phyloP scores from a whole-genome alignment of 1,139 yeast genomes.

The Blastobotrys elegans region DNA sequence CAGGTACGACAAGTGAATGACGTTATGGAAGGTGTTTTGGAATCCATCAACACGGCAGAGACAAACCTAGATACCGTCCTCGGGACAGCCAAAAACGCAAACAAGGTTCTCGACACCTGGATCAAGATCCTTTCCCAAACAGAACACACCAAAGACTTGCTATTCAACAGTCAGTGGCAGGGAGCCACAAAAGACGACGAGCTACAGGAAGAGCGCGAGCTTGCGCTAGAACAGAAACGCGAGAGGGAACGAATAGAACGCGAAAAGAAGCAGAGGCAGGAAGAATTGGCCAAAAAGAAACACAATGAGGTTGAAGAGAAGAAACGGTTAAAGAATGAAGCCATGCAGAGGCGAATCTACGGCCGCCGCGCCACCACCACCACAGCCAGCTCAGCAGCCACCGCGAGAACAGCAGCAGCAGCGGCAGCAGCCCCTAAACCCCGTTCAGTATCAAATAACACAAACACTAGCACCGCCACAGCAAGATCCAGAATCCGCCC shows the following conservation, averaged over 20 bases:
- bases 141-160: constrained; percentile 32
- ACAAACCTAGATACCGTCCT: constrained; percentile 24
- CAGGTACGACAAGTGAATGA: constrained; percentile 27
- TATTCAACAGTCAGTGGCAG: constrained; percentile 31
- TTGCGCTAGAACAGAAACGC: constrained; percentile 19
- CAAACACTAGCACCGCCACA: neutral
- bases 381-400: neutral
- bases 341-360: constrained; percentile 22
- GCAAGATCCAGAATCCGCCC: neutral
- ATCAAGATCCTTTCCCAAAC: constrained; percentile 34
- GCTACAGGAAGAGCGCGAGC: constrained; percentile 23
- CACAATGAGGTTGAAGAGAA: constrained; percentile 20
- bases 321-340: constrained; percentile 19
- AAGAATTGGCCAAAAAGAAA: constrained; percentile 18
- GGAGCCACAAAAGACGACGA: constrained; percentile 31
- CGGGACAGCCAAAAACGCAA: constrained; percentile 29
- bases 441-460: neutral
- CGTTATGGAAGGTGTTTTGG: constrained; percentile 24
- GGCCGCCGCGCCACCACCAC: constrained; percentile 19
- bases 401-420: neutral
- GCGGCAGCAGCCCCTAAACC: neutral
- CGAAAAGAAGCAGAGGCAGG: constrained; percentile 20
- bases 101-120: constrained; percentile 33
- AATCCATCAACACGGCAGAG: constrained; percentile 24
- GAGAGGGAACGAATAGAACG: constrained; percentile 23